Evolutionary conservation across 345 rosid species (phyloP).

Genomic region (Camelina hispida): DNA sequence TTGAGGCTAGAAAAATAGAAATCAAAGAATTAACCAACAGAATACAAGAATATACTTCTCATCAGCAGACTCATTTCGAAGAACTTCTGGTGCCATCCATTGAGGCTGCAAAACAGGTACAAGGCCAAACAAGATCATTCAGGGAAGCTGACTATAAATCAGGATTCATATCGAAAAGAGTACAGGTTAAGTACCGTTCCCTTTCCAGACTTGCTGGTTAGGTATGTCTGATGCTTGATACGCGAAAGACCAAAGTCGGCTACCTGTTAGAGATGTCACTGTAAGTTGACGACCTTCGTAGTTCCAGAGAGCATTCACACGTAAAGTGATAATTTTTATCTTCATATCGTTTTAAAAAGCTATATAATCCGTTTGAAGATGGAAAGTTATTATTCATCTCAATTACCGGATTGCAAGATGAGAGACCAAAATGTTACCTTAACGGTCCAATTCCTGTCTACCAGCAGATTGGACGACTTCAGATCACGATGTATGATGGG

Average conservation of each 20-base stretch:
- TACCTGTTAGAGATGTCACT: constrained; percentile 57
- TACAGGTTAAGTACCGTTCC: constrained; percentile 72
- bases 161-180: not conserved
- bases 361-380: constrained; percentile 14
- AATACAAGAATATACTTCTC: constrained; percentile 71
- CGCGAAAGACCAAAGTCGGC: constrained; percentile 98
- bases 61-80: constrained; percentile 89
- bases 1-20: constrained; percentile 27
- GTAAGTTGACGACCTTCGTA: constrained; percentile 15
- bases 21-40: constrained; percentile 6
- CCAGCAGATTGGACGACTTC: constrained; percentile 96
- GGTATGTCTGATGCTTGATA: constrained; percentile 80
- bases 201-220: constrained; percentile 78
- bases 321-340: not conserved
- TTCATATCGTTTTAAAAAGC: not conserved
- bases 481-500: constrained; percentile 96
- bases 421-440: constrained; percentile 57
- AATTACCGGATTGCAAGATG: not conserved
- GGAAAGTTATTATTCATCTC: not conserved
- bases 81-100: constrained; percentile 99
- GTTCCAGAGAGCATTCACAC: not conserved
- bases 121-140: not conserved
- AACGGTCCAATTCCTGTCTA: constrained; percentile 92
- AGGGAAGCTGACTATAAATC: not conserved
- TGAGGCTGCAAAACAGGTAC: constrained; percentile 72